Percentiles rank a stretch among this genome's conserved stretches.
phyloP scores from a whole-genome alignment of 257 asterid species.

The Solanum chiquidenum region DNA sequence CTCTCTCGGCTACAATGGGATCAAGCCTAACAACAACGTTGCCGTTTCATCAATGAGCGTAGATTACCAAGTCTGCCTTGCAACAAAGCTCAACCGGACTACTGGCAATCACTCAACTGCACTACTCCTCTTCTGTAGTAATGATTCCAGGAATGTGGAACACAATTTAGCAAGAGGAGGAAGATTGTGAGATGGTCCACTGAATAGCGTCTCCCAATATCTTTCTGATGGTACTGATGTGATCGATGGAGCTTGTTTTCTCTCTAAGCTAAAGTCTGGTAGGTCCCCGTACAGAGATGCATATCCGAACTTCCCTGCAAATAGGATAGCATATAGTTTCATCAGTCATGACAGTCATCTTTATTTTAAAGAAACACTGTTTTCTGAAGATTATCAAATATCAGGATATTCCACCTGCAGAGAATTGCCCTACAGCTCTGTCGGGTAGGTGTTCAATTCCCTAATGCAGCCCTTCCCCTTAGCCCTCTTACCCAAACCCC shows the following conservation, averaged over 20 bases:
- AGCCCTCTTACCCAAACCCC: background rate
- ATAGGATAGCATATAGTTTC: background rate
- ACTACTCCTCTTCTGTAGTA: conserved; percentile 45
- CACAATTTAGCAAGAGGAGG: conserved; percentile 77
- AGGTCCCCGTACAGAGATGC: conserved; percentile 70
- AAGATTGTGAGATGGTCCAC: conserved; percentile 79
- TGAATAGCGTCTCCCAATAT: conserved; percentile 55
- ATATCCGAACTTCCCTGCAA: conserved; percentile 51
- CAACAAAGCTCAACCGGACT: background rate
- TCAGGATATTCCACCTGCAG: background rate
- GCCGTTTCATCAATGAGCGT: background rate
- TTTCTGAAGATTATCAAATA: background rate
- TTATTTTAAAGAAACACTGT: background rate
- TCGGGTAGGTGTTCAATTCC: background rate
- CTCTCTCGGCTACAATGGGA: background rate
- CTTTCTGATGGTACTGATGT: conserved; percentile 30
- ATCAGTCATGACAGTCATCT: background rate
- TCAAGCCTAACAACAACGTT: background rate
- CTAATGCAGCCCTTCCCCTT: background rate
- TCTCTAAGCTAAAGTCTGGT: conserved; percentile 39
- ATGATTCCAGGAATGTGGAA: conserved; percentile 56
- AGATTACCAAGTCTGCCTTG: background rate
- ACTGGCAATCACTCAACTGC: conserved; percentile 19
- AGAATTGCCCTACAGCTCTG: background rate
- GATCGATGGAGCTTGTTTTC: conserved; percentile 12